Base-by-base conservation (phyloP, 2,329 filamentous ascomycete genomes). In the Fusarium caatingaense region DNA sequence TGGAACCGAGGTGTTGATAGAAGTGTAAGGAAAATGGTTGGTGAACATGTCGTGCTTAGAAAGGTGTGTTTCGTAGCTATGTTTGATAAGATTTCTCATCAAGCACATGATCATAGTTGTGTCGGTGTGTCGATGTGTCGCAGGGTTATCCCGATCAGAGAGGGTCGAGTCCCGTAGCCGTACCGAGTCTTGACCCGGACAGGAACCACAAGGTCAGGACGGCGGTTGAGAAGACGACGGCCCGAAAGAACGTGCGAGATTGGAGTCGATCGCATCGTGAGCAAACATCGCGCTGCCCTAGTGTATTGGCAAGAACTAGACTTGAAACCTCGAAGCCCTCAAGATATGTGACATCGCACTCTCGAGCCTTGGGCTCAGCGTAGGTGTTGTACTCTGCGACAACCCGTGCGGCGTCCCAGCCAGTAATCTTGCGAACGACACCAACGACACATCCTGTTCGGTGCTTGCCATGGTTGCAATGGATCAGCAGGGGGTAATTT, bases 391-490 rank as follows among this genome's bases (percentile, higher is more conserved):
- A 97, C 79, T 98, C 94, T 53, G 88, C 84, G 37, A 96, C 79
- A 37, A 92, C 87, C 18, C 83, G 81, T 2, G 85, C 78, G 2
- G 89, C 78, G 20, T 88, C 82, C 89, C 92, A 93, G 16, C 91
- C 89, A 16, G 89, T 87, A 15, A 92, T 81, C 77, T 92, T 93
- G 68, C 94, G 90, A 67, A 97, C 86, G 60, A 92, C 90, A 20
- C 89, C 94, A 50, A 94, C 87, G n/a, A 96, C 91, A 76, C 94
- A 97, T 23, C 94, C 94, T 20, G 94, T 97, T 61, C 94, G 91
- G 77, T 98, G 94, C 86, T 93, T 96, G 77, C 94, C 94, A 73
- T 97, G 94, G 77, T 97, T 98, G 85, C 94, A 98, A 79, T 98
- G 94, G 48, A 98, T 87, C 41, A 97, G 85, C 13, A 98, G 80